These are phyloP conservation scores for Lasiodiplodia theobromae DNA, from an alignment of 2,329 filamentous ascomycete species.

Conservation along the genomic window DNA sequence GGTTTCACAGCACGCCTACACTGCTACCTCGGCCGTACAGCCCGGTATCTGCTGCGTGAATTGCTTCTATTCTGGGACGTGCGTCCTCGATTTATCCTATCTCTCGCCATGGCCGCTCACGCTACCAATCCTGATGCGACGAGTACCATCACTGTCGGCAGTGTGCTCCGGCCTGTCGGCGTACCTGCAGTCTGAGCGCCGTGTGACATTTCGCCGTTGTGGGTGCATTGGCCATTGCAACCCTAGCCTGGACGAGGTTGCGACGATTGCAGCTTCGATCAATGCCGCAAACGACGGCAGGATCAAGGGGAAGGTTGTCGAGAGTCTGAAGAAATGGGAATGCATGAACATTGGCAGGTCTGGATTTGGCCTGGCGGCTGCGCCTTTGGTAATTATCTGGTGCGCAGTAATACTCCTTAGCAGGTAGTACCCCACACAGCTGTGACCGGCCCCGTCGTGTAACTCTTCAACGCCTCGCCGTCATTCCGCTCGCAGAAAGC, in stretches of 20 bases:
- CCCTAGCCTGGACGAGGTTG: not conserved
- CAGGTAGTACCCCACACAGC: not conserved
- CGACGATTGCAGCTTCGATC: not conserved
- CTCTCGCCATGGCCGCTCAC: slow-evolving; percentile 6
- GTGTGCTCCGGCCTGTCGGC: not conserved
- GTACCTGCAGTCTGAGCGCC: not conserved
- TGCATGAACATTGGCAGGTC: slow-evolving; percentile 1
- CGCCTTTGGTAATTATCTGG: not conserved
- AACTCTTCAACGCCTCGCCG: slow-evolving; percentile 19
- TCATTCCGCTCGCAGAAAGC: slow-evolving; percentile 20
- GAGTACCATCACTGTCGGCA: not conserved
- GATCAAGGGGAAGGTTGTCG: not conserved
- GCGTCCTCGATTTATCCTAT: slow-evolving; percentile 5
- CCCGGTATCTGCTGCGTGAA: not conserved
- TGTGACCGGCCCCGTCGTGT: not conserved
- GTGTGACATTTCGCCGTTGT: not conserved
- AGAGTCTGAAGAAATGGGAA: not conserved
- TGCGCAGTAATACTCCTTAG: not conserved
- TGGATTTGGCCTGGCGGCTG: not conserved
- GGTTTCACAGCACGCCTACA: not conserved
- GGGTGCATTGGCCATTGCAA: not conserved
- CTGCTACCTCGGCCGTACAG: not conserved
- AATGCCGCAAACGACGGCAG: not conserved
- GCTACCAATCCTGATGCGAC: slow-evolving; percentile 1
- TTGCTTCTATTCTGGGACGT: not conserved